phyloP scores from a whole-genome alignment of 495 filamentous ascomycete genomes.

The Trichodelitschia bisporula region DNA sequence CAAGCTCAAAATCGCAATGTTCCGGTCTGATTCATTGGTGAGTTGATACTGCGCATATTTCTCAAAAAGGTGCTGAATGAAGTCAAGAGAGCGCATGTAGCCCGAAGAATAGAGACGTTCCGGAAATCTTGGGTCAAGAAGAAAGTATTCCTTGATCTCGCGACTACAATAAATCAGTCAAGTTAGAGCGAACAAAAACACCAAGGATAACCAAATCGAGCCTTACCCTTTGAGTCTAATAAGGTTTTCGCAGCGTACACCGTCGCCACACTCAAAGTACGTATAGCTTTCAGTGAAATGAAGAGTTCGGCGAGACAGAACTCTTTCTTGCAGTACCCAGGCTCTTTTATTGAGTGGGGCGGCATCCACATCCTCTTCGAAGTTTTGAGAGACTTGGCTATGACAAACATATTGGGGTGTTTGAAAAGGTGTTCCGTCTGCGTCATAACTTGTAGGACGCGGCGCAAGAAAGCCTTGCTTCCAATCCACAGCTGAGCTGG shows the following conservation, averaged over 20 bases:
- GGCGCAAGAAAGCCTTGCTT: conserved; percentile 1
- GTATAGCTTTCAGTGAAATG: conserved; percentile 3
- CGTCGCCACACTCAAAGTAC: conserved; percentile 3
- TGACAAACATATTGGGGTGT: too few relatives aligned
- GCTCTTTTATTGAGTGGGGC: too few relatives aligned
- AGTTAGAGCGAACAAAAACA: background rate
- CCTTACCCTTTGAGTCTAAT: background rate
- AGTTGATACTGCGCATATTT: background rate
- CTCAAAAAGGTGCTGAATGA: background rate
- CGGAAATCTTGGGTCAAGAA: background rate
- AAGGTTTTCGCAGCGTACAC: conserved; percentile 1
- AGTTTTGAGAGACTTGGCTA: too few relatives aligned
- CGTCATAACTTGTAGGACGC: too few relatives aligned
- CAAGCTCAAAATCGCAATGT: conserved; percentile 1
- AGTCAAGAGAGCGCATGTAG: background rate
- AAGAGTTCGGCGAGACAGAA: conserved; percentile 2
- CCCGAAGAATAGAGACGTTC: background rate
- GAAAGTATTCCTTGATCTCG: background rate
- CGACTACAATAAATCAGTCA: background rate
- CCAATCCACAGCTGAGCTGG: conserved; percentile 1
- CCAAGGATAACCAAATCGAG: background rate
- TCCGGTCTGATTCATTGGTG: background rate
- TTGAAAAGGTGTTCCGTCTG: too few relatives aligned
- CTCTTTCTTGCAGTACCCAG: too few relatives aligned
- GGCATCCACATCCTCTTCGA: conserved; percentile 2